Conservation (phyloP, 495 filamentous ascomycete species). For the Pyronema omphalodes region DNA sequence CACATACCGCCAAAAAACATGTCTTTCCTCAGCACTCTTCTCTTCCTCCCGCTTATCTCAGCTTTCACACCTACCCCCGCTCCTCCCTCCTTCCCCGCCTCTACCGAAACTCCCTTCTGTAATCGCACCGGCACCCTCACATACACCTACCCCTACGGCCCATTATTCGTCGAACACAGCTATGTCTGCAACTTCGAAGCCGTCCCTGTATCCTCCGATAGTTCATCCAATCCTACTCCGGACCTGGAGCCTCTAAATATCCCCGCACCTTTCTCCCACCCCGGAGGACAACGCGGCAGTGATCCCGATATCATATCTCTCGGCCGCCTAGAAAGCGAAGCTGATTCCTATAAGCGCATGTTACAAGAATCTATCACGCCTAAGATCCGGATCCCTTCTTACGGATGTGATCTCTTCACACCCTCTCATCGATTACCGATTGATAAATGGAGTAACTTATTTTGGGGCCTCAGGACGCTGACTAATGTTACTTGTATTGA, state of each 20-base stretch:
- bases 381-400: constrained; percentile 11
- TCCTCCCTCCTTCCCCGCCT: neutral
- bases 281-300: constrained; percentile 11
- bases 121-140: constrained; percentile 8
- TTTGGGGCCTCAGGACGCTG: constrained; percentile 16
- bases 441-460: constrained; percentile 14
- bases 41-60: constrained; percentile 4
- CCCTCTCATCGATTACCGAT: neutral
- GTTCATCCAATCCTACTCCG: neutral
- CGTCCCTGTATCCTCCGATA: constrained; percentile 25
- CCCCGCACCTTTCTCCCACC: constrained; percentile 16
- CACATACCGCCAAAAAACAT: neutral
- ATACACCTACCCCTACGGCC: constrained; percentile 12
- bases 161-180: constrained; percentile 17
- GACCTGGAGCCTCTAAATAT: constrained; percentile 5
- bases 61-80: neutral
- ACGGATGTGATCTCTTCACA: constrained; percentile 15
- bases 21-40: neutral
- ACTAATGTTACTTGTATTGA: constrained; percentile 17
- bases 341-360: constrained; percentile 3
- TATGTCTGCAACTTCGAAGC: constrained; percentile 27
- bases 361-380: constrained; percentile 5
- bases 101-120: constrained; percentile 3
- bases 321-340: constrained; percentile 5
- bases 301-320: constrained; percentile 9